Conservation (phyloP, 2,329 filamentous ascomycete species). For the Epichloe brachyelytri region DNA sequence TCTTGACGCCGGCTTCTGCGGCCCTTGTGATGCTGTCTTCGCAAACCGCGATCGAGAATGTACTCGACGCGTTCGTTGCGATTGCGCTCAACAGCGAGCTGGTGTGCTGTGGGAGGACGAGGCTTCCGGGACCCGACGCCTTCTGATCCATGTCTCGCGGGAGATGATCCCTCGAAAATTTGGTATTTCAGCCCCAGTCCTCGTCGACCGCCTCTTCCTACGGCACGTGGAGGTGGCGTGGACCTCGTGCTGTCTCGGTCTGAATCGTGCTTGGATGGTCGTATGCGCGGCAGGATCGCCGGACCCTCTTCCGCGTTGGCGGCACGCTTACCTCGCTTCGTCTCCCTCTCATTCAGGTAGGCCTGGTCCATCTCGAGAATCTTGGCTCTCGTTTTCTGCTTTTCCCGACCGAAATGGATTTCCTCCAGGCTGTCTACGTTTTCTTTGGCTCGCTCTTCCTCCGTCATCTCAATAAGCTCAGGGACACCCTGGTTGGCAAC, state of each 20-base stretch:
- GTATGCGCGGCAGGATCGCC: conserved; percentile 48
- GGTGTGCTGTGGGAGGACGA: conserved; percentile 67
- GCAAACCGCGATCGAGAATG: conserved; percentile 62
- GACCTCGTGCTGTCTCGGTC: conserved; percentile 32
- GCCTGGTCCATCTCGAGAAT: conserved; percentile 67
- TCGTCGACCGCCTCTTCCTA: conserved; percentile 14
- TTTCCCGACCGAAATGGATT: conserved; percentile 55
- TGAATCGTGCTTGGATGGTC: conserved; percentile 47
- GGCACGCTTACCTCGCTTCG: conserved; percentile 38
- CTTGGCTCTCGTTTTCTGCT: conserved; percentile 60
- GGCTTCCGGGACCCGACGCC: conserved; percentile 48
- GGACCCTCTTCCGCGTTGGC: conserved; percentile 38
- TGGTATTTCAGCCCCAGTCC: conserved; percentile 41
- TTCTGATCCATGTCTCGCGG: conserved; percentile 41
- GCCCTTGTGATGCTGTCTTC: conserved; percentile 50
- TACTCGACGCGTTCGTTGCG: conserved; percentile 69
- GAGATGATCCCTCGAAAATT: conserved; percentile 48
- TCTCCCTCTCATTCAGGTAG: conserved; percentile 48
- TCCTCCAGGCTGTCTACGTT: conserved; percentile 65
- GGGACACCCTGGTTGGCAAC: conserved; percentile 60
- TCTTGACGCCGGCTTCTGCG: conserved; percentile 50
- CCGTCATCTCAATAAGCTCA: conserved; percentile 48
- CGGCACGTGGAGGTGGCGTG: conserved; percentile 26
- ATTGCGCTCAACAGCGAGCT: conserved; percentile 69
- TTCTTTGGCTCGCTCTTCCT: conserved; percentile 52